Base-by-base conservation (phyloP, 495 filamentous ascomycete species). In the Penicillium robsamsonii region DNA sequence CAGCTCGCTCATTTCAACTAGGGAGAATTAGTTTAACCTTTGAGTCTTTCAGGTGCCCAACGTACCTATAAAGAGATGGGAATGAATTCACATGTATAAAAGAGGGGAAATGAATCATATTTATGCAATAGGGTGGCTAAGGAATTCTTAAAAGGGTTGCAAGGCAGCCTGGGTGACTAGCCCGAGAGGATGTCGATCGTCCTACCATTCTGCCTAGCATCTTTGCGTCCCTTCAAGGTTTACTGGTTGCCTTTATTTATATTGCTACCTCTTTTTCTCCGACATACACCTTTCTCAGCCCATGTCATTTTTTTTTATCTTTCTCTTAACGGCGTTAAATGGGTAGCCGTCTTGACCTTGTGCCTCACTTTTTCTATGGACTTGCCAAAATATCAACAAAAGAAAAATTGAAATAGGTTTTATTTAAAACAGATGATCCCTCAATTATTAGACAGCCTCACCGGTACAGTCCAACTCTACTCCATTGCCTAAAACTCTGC, bases 1-100 rank as follows among this genome's bases (percentile, higher is more conserved):
- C 35, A 37, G 33, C 46, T 33, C 35, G 33, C 3, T 24, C 49
- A 51, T 51, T 51, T 51, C 35, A 29, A 51, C 17, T 47, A 30
- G 10, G n/a, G n/a, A 31, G n/a, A 18, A 47, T 47, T 30, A 47
- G 45, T 20, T 38, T n/a, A 17, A 17, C 15, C 5, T 7, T 17
- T 38, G 35, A 8, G 13, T 5, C 13, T 38, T 38, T 2, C 2
- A 3, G n/a, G 35, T 17, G 35, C 15, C 15, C 5, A 17, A 38
- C 15, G 15, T 8, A 38, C 35, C 33, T 3, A 5, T 10, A 22
- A 22, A 45, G 25, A 27, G 6, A 12, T 17, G 18, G 7, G 30
- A 0, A 17, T 15, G 12, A 15, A 7, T n/a, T 37, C 33, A 37
- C 33, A 37, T 37, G 13, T 15, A 37, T 37, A 15, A 15, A 37